Evolutionary conservation across 2,329 filamentous ascomycete species (phyloP).

Genomic region (Xylaria sp.): DNA sequence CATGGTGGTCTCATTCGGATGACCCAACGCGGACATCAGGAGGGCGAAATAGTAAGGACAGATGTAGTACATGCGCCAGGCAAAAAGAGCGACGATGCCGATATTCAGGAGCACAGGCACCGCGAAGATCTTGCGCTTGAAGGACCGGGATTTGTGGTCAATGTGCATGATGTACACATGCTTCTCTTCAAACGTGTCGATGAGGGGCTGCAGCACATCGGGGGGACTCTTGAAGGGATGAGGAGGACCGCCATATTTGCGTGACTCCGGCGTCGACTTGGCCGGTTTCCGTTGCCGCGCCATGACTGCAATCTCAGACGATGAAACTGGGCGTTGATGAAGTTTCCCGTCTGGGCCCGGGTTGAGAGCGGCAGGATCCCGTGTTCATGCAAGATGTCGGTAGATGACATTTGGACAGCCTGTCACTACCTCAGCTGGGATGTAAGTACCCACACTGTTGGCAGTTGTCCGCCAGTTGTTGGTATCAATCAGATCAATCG

Average conservation of each 20-base stretch:
- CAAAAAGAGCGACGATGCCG: slow-evolving; percentile 57
- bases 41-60: slow-evolving; percentile 68
- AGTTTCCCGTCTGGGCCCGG: not conserved
- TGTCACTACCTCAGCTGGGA: not conserved
- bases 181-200: slow-evolving; percentile 57
- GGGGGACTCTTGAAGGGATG: slow-evolving; percentile 65
- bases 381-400: not conserved
- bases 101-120: slow-evolving; percentile 75
- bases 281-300: slow-evolving; percentile 26
- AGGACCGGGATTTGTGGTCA: slow-evolving; percentile 61
- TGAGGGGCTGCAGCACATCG: slow-evolving; percentile 58
- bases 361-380: not conserved
- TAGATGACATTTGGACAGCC: not conserved
- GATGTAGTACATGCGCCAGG: slow-evolving; percentile 63
- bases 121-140: slow-evolving; percentile 79
- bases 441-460: not conserved
- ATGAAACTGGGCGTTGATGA: not conserved
- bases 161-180: slow-evolving; percentile 83
- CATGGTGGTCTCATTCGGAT: slow-evolving; percentile 62
- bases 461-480: not conserved
- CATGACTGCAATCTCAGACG: slow-evolving; percentile 17
- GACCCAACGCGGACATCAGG: slow-evolving; percentile 58
- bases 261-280: slow-evolving; percentile 25
- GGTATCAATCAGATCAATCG: not conserved
- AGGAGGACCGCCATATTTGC: slow-evolving; percentile 40